These are phyloP conservation scores for Athelia psychrophila DNA, from an alignment of 1,284 basidiomycete species.

Conservation along the genomic window DNA sequence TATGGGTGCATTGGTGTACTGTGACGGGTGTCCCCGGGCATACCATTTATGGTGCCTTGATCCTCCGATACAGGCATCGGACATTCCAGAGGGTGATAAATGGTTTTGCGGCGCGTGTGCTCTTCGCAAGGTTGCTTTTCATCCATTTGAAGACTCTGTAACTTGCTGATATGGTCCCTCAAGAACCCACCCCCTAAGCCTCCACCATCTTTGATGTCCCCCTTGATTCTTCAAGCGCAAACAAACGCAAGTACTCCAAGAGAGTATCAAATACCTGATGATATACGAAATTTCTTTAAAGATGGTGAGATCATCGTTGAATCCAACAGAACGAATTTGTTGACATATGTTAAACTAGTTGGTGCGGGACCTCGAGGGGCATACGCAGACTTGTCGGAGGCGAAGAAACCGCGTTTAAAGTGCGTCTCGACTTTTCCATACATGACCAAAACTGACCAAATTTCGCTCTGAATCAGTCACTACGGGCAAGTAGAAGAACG, in stretches of 20 bases:
- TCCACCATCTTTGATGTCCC: constrained; percentile 59
- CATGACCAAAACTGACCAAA: constrained; percentile 5
- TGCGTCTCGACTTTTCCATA: constrained; percentile 36
- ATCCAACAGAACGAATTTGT: too few relatives aligned
- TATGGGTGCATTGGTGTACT: constrained; percentile 83
- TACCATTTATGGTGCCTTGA: constrained; percentile 97
- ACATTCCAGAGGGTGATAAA: constrained; percentile 80
- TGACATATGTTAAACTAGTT: too few relatives aligned
- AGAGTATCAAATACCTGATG: constrained; percentile 89
- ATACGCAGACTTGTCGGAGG: constrained; percentile 75
- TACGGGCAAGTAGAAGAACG: constrained; percentile 89
- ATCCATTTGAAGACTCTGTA: constrained; percentile 9
- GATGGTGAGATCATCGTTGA: constrained; percentile 54
- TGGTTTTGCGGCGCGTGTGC: constrained; percentile 92
- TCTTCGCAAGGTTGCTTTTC: constrained; percentile 53
- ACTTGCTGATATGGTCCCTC: constrained; percentile 12
- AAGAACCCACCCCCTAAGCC: constrained; percentile 68
- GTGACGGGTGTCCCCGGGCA: constrained; percentile 94
- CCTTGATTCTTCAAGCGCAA: constrained; percentile 67
- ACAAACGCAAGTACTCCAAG: constrained; percentile 55
- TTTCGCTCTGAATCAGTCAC: constrained; percentile 52
- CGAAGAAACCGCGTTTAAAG: constrained; percentile 79
- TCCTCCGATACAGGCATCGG: constrained; percentile 87
- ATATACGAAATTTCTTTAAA: constrained; percentile 85
- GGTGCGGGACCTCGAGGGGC: constrained; percentile 69